Evolutionary conservation across 306 rosid genomes (phyloP), one percentile per base, ranked within the genome.

Genomic region (Ormosia emarginata): DNA sequence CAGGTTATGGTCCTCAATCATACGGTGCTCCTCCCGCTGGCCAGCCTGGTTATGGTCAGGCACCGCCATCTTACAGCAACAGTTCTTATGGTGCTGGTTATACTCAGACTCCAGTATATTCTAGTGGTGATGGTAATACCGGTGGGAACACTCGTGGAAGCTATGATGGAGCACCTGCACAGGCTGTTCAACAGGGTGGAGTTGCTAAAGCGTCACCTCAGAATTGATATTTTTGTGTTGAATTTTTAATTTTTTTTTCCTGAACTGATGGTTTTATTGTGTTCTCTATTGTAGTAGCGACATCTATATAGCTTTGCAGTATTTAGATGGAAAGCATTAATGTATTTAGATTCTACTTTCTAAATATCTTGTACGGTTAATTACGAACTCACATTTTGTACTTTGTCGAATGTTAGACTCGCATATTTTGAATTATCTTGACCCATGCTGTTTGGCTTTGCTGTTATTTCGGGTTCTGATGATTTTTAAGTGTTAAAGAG

Each of bases 41-140:
- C 66, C 97, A 87, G 84, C 85, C 91, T 34, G 88, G 94, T 75
- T 94, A 92, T 36, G 97, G 95, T 53, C 98, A 94, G 85, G 91
- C 86, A 2, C 97, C 92, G 2, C 88, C 86, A 1, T 80, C 97
- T 6, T 91, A 95, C 74, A 86, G 75, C 65, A 33, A 74, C 52
- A 84, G 75, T 67, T 78, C 95, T 29, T 95, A 93, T 85, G 98
- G 90, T 63, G 77, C 87, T 53, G 94, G 92, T 43, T 95, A 93
- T 79, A 7, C 91, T 15, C 98, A 95, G 71, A 82, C 94, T 43
- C 89, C 91, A 0, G 87, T 55, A 0, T 95, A 93, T 85, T 74
- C 93, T 41, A 83, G 87, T 39, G 98, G 87, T 39, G 98, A 94
- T 36, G 89, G 85, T 44, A 84, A 59, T 66, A 10, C 33, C 7